A percentile compares a stretch with the other conserved stretches of the same genome.
phyloP scores from a whole-genome alignment of 371 early-diverging fungal species.

The Haplosporangium sp. region DNA sequence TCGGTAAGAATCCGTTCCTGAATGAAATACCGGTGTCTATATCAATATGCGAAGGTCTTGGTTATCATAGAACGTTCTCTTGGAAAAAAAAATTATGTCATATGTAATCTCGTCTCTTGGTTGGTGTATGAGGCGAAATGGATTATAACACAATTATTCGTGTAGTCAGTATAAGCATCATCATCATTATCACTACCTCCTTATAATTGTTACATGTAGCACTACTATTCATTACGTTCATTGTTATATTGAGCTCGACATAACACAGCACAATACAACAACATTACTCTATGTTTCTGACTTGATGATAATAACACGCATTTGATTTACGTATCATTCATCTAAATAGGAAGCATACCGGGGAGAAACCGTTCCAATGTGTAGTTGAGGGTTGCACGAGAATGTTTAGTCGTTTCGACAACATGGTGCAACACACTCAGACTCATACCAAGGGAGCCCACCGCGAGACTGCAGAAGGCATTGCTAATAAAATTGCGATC shows the following conservation, averaged over 20 bases:
- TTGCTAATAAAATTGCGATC: slow-evolving; percentile 45
- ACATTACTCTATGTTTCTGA: slow-evolving; percentile 12
- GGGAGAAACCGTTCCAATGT: slow-evolving; percentile 72
- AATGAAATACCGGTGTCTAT: background rate
- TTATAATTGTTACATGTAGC: too few relatives aligned
- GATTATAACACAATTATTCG: background rate
- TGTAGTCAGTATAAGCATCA: background rate
- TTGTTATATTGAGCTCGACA: slow-evolving; percentile 4
- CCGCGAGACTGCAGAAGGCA: slow-evolving; percentile 26
- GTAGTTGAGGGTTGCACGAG: slow-evolving; percentile 69
- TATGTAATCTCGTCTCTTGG: background rate
- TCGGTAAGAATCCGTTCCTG: slow-evolving; percentile 35
- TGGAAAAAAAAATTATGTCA: slow-evolving; percentile 8
- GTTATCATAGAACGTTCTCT: too few relatives aligned
- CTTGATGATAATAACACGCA: too few relatives aligned
- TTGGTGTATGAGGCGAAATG: background rate
- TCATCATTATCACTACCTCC: background rate
- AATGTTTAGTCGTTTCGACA: slow-evolving; percentile 71
- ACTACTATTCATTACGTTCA: background rate
- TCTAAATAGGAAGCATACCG: slow-evolving; percentile 64
- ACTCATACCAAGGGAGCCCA: slow-evolving; percentile 60
- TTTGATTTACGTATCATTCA: background rate
- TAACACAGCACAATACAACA: slow-evolving; percentile 23
- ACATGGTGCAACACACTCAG: slow-evolving; percentile 75
- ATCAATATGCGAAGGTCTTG: background rate